Conservation (phyloP, 495 filamentous ascomycete genomes). For the Parathielavia hyrcaniae region DNA sequence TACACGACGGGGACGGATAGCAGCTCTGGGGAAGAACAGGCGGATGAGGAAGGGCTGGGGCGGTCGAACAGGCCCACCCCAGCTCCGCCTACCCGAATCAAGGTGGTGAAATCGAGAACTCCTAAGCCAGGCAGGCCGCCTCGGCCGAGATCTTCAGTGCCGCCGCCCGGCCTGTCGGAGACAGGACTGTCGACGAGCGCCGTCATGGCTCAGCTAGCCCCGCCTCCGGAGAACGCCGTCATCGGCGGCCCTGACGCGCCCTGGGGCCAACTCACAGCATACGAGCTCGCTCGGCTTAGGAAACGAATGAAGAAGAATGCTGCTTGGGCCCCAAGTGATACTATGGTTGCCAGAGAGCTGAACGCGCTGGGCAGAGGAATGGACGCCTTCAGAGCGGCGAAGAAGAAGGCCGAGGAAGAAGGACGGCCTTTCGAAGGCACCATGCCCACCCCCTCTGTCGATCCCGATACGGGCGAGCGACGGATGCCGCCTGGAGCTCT, state of each 20-base stretch:
- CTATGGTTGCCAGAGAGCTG: slow-evolving; percentile 91
- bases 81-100: slow-evolving; percentile 38
- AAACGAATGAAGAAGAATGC: slow-evolving; percentile 99
- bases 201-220: slow-evolving; percentile 66
- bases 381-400: slow-evolving; percentile 65
- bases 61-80: slow-evolving; percentile 31
- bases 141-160: slow-evolving; percentile 37
- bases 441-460: slow-evolving; percentile 40
- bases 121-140: slow-evolving; percentile 36
- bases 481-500: slow-evolving; percentile 47
- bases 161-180: slow-evolving; percentile 50
- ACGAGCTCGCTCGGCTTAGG: slow-evolving; percentile 81
- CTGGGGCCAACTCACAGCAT: slow-evolving; percentile 85
- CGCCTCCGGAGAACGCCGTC: slow-evolving; percentile 70
- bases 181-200: slow-evolving; percentile 67
- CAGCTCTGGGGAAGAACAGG: slow-evolving; percentile 37
- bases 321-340: slow-evolving; percentile 88
- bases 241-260: slow-evolving; percentile 72
- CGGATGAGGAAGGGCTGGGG: slow-evolving; percentile 32
- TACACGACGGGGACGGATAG: slow-evolving; percentile 43
- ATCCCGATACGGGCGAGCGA: slow-evolving; percentile 42
- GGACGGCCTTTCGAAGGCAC: slow-evolving; percentile 56
- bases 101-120: slow-evolving; percentile 35
- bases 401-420: slow-evolving; percentile 58
- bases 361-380: slow-evolving; percentile 67